These are phyloP conservation scores for Usnea hakonensis DNA, from an alignment of 495 filamentous ascomycete species.

Conservation along the genomic window DNA sequence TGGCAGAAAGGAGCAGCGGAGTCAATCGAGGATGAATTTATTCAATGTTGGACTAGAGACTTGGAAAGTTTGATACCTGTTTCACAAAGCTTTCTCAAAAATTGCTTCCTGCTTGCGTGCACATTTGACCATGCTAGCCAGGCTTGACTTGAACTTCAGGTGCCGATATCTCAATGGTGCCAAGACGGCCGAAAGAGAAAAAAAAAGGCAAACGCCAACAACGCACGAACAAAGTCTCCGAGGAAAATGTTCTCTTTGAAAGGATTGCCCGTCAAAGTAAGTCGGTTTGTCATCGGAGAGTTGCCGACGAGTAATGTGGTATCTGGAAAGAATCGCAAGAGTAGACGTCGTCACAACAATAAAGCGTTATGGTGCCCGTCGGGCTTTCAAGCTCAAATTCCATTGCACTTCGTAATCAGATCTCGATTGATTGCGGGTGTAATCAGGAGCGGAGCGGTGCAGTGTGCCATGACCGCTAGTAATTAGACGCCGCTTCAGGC, in stretches of 20 bases:
- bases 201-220: background rate
- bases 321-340: background rate
- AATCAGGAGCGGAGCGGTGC: background rate
- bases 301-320: background rate
- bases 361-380: background rate
- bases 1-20: background rate
- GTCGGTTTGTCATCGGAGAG: background rate
- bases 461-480: background rate
- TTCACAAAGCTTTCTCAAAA: background rate
- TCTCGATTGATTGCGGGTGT: background rate
- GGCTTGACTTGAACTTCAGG: background rate
- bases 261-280: background rate
- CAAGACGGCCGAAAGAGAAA: background rate
- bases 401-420: background rate
- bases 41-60: background rate
- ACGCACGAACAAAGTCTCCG: background rate
- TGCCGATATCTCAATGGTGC: background rate
- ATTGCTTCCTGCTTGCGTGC: background rate
- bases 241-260: background rate
- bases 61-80: background rate
- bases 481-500: slow-evolving; percentile 4
- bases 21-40: background rate
- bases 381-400: background rate
- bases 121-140: background rate
- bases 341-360: background rate